A percentile compares a stretch with the other conserved stretches of the same genome.
Conservation (phyloP, 2,329 filamentous ascomycete genomes). For the Epichloe typhina region DNA sequence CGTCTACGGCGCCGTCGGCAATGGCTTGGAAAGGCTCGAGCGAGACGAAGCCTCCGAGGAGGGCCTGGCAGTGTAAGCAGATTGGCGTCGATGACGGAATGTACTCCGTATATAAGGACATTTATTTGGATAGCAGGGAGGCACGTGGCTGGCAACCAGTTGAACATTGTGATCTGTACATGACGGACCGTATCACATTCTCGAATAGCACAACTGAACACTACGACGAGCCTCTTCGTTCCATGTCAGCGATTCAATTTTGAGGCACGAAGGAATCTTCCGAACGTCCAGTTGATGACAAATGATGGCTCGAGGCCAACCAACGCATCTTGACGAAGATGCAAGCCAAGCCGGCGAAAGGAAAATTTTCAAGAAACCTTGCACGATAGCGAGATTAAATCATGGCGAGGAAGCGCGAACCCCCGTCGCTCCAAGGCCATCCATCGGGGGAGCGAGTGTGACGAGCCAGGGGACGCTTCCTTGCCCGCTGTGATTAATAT, state of each 20-base stretch:
- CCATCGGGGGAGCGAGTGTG: background rate
- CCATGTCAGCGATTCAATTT: too few relatives aligned
- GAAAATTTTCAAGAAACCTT: too few relatives aligned
- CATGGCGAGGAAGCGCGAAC: background rate
- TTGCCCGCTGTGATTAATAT: background rate
- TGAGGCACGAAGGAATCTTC: too few relatives aligned
- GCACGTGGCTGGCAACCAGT: background rate
- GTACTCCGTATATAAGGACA: background rate
- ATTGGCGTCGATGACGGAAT: background rate
- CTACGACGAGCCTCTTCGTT: too few relatives aligned
- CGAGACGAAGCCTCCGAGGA: constrained; percentile 40
- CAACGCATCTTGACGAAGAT: too few relatives aligned
- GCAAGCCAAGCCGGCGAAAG: too few relatives aligned
- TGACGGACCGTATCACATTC: background rate
- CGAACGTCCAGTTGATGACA: too few relatives aligned
- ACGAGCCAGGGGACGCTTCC: background rate
- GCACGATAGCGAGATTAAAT: background rate
- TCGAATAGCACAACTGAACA: background rate
- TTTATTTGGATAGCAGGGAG: constrained; percentile 1
- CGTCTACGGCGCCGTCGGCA: constrained; percentile 57
- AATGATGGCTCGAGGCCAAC: too few relatives aligned
- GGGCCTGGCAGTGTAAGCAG: constrained; percentile 24
- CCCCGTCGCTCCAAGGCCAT: background rate
- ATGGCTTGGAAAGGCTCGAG: constrained; percentile 42
- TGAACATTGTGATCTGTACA: background rate